Percentiles rank a stretch among this genome's conserved stretches.
Evolutionary conservation across 768 basidiomycete genomes (phyloP).

Genomic region (Auricularia sp.): DNA sequence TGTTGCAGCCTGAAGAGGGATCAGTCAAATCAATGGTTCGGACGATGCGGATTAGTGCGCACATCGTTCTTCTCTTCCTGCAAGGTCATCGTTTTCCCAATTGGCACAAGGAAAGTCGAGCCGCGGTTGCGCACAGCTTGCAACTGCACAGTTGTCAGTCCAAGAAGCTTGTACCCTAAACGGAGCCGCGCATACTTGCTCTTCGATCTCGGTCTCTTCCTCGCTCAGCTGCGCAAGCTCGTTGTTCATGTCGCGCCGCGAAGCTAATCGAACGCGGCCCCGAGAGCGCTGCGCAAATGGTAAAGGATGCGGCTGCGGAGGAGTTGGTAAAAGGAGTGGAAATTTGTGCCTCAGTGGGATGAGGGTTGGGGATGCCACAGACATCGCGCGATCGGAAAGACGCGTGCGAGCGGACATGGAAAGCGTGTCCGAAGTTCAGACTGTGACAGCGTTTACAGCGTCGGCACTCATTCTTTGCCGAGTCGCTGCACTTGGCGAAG

Average conservation of each 20-base stretch:
- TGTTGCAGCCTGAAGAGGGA: background rate
- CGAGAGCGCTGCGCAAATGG: conserved; percentile 41
- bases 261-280: conserved; percentile 48
- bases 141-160: conserved; percentile 27
- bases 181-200: conserved; percentile 38
- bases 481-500: no score
- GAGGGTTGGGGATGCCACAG: conserved; percentile 48
- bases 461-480: background rate
- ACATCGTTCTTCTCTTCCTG: conserved; percentile 84
- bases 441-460: background rate
- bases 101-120: conserved; percentile 57
- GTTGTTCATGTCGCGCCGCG: conserved; percentile 54
- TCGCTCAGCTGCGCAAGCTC: conserved; percentile 82
- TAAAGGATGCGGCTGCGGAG: conserved; percentile 54
- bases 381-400: background rate
- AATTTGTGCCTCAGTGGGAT: conserved; percentile 53
- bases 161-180: background rate
- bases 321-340: conserved; percentile 55
- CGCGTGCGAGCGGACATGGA: background rate
- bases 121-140: conserved; percentile 54
- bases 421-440: background rate
- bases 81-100: conserved; percentile 62
- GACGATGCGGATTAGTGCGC: conserved; percentile 12
- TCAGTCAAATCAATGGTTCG: background rate
- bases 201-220: conserved; percentile 75